Evolutionary conservation across 306 rosid species (phyloP).

Genomic region (Alnus rubra): DNA sequence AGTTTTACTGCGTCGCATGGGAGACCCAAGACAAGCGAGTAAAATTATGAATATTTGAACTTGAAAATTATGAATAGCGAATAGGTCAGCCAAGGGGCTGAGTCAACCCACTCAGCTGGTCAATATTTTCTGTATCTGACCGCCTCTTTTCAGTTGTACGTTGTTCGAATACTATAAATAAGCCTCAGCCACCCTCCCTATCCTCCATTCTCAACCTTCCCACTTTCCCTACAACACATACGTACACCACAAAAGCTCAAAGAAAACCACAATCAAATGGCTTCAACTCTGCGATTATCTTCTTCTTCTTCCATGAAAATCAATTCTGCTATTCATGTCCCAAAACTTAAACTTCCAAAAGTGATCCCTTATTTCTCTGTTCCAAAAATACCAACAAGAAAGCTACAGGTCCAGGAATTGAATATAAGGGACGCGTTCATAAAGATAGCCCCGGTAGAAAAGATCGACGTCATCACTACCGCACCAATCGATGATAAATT

Average conservation of each 20-base stretch:
- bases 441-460: slow-evolving; percentile 25
- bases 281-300: slow-evolving; percentile 34
- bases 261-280: slow-evolving; percentile 26
- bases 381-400: slow-evolving; percentile 38
- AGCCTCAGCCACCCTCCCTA: too few species aligned
- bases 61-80: background rate
- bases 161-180: too few species aligned
- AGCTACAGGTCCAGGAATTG: slow-evolving; percentile 34
- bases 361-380: background rate
- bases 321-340: slow-evolving; percentile 55
- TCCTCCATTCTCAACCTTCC: background rate
- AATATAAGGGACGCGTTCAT: slow-evolving; percentile 32
- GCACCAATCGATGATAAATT: background rate
- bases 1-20: background rate
- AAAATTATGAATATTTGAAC: background rate
- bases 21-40: background rate
- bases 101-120: slow-evolving; percentile 13
- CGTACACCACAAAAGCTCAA: background rate
- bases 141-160: too few species aligned
- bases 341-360: slow-evolving; percentile 46
- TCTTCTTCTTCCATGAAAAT: slow-evolving; percentile 30
- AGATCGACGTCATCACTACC: background rate
- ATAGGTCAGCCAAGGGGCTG: slow-evolving; percentile 10
- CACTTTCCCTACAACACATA: background rate
- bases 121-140: slow-evolving; percentile 31